Evolutionary conservation across 345 rosid genomes (phyloP), one percentile per base, ranked within the genome.

Genomic region (Hirschfeldia incana): DNA sequence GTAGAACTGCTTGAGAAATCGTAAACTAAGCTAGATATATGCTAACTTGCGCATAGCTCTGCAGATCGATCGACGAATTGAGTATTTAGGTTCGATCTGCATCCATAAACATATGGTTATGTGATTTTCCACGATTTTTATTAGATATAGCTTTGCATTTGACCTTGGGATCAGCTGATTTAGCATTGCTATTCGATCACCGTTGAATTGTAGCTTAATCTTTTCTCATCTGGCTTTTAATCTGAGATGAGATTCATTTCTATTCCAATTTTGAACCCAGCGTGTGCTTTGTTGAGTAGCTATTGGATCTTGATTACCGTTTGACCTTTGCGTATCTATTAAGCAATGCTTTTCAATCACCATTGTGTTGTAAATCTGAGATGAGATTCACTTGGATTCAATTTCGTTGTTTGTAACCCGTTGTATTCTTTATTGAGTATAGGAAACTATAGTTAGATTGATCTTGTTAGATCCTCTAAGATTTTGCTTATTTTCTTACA

Each of bases 61-160:
- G 1, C 3, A 68, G 42, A 46, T 79, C 60, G 74, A 79, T 59
- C 27, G 27, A 55, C 27, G 1, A 11, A 58, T 29, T 29, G 28
- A 27, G 68, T 26, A 12, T 57, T 58, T 21, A 6, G 64, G 13
- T 33, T 77, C 55, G 64, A 77, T 77, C 75, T 70, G 32, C 13
- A 21, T 75, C 72, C n/a, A 17, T 10, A 33, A 3, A 29, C 1
- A 4, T 3, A 29, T 0, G 30, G 32, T 30, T 69, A 10, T 39
- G 6, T 66, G 42, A 17, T 78, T 15, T 21, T 21, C 21, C 21
- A 21, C 21, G 21, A 21, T 21, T 21, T 21, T 21, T 21, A 21
- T 21, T 21, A 21, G 21, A 21, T 21, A 21, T 21, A 12, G 53
- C 30, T 69, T 62, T 53, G 67, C 16, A 0, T 74, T 53, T 74